Evolutionary conservation across 225 moss, liverwort and hornwort genomes (phyloP), one percentile per base, ranked within the genome.

Genomic region (Climacium dendroides): DNA sequence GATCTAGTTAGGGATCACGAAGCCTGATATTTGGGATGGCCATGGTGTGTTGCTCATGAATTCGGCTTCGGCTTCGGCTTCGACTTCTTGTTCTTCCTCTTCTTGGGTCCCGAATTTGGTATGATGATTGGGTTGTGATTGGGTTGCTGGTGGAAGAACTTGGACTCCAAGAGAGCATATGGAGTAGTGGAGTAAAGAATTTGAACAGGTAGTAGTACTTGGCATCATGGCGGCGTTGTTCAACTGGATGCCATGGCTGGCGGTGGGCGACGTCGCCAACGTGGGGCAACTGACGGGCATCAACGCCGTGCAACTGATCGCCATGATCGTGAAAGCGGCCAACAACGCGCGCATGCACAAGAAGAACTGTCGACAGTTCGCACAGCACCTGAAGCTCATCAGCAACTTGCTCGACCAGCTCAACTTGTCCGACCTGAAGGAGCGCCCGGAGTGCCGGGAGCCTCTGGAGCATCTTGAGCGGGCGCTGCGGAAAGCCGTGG

Each of bases 281-380:
- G 82, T 96, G 15, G 94, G 92, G 53, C 98, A 98, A 83, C 59
- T 98, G 39, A 11, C 93, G 6, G 90, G 96, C 58, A 87, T 94
- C 72, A 93, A 94, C 89, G 94, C 98, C 6, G 78, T 98, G 83
- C 93, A 89, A 76, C 92, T 98, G 50, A 98, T 98, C 70, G 88
- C 94, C 24, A 81, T 96, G 85, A 95, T 98, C 66, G 96, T 95
- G 87, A 91, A 89, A 70, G 94, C 97, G 35, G 95, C 98, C 43
- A 94, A 91, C 87, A 92, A 82, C 81, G 98, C 96, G 28, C 95
- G 98, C 85, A 98, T 98, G 98, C 98, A 98, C 93, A 98, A 97
- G 92, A 91, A 95, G 90, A 98, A 98, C 84, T 98, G 98, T 73
- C 92, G 93, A 24, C 95, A 96, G 23, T 98, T 98, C 85, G 95